Evolutionary conservation across 306 rosid species (phyloP).

Genomic region (Hippophae tibetana): DNA sequence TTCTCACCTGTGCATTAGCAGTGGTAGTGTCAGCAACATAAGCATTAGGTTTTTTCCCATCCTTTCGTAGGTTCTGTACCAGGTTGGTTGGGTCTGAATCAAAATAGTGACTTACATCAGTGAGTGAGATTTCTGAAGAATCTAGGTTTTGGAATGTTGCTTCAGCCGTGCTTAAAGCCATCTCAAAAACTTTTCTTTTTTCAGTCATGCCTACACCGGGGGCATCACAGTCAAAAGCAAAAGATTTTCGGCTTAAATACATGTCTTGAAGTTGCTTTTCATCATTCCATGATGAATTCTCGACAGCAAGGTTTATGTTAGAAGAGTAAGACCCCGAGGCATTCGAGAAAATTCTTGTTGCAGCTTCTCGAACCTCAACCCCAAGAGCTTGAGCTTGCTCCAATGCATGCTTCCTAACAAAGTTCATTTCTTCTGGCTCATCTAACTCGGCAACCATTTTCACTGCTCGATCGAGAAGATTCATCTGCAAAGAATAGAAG

Average conservation of each 20-base stretch:
- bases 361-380: slow-evolving; percentile 85
- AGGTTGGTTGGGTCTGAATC: slow-evolving; percentile 96
- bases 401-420: slow-evolving; percentile 72
- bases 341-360: slow-evolving; percentile 89
- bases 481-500: slow-evolving; percentile 51
- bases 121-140: slow-evolving; percentile 93
- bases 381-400: slow-evolving; percentile 89
- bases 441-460: slow-evolving; percentile 98
- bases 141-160: slow-evolving; percentile 99
- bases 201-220: slow-evolving; percentile 94
- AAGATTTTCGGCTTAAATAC: slow-evolving; percentile 92
- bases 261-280: slow-evolving; percentile 99
- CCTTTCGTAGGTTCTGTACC: slow-evolving; percentile 88
- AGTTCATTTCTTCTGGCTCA: slow-evolving; percentile 76
- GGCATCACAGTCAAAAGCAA: slow-evolving; percentile 84
- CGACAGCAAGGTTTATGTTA: slow-evolving; percentile 89
- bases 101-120: slow-evolving; percentile 97
- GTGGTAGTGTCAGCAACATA: slow-evolving; percentile 98
- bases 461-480: slow-evolving; percentile 89
- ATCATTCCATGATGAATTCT: slow-evolving; percentile 96
- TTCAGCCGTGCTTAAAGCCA: slow-evolving; percentile 97
- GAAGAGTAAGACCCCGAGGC: slow-evolving; percentile 99
- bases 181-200: slow-evolving; percentile 85
- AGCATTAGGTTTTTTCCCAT: slow-evolving; percentile 94
- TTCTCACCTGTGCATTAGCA: slow-evolving; percentile 87